These are phyloP conservation scores for Fraxinus sp. DNA, from an alignment of 305 asterid species.

Conservation along the genomic window DNA sequence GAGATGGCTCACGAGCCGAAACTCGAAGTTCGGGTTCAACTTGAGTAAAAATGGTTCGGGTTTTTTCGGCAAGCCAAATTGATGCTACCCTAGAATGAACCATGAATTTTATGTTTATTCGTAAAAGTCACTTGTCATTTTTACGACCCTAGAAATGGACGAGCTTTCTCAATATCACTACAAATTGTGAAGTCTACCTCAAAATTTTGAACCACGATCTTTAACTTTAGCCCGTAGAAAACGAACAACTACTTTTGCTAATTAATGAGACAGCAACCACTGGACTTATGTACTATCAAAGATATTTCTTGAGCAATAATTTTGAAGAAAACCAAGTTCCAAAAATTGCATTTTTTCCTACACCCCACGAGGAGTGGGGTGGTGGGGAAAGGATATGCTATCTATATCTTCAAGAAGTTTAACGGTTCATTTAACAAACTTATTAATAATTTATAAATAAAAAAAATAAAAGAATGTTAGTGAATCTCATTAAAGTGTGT, in stretches of 20 bases:
- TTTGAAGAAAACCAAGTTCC: background rate
- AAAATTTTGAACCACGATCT: constrained; percentile 26
- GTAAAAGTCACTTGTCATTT: constrained; percentile 12
- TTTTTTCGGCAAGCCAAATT: background rate
- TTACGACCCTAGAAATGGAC: constrained; percentile 7
- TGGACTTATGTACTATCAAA: background rate
- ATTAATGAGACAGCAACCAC: constrained; percentile 23
- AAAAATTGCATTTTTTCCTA: background rate
- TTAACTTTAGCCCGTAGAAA: background rate
- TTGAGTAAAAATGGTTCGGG: background rate
- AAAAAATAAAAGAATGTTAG: background rate
- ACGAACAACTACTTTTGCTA: constrained; percentile 25
- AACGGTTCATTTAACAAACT: background rate
- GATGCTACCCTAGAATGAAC: background rate
- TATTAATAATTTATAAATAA: background rate
- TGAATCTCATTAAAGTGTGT: background rate
- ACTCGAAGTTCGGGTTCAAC: background rate
- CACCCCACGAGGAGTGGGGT: background rate
- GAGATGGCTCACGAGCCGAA: background rate
- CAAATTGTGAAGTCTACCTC: constrained; percentile 17
- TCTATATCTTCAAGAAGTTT: background rate
- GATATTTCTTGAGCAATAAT: constrained; percentile 15
- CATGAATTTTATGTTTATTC: background rate
- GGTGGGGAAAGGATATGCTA: background rate
- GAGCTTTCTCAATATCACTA: constrained; percentile 5